Conservation (phyloP, 768 basidiomycete genomes). For the Ramaria sp. region DNA sequence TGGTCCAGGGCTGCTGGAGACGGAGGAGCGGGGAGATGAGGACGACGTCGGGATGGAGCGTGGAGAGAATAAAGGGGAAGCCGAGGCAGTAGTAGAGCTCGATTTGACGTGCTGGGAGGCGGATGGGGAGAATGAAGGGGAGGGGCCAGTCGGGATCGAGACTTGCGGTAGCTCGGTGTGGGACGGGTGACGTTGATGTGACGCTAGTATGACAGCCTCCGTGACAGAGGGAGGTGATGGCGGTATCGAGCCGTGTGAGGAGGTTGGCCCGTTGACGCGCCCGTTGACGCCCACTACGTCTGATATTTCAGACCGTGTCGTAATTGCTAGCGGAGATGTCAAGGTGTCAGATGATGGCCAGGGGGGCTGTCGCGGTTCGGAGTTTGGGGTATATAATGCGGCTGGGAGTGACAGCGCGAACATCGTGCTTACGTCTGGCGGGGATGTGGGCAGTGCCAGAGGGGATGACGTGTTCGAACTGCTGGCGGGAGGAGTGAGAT, state of each 20-base stretch:
- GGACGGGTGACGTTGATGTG: background rate
- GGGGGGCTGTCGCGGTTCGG: background rate
- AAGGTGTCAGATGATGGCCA: background rate
- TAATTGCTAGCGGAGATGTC: background rate
- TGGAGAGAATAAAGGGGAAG: conserved; percentile 5
- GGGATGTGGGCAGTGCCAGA: background rate
- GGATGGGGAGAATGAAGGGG: background rate
- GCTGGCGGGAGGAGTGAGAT: background rate
- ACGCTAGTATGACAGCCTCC: too few species aligned
- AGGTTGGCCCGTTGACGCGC: background rate
- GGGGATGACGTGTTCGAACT: background rate
- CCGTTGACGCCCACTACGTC: background rate
- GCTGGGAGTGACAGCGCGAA: conserved; percentile 6
- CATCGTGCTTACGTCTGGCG: conserved; percentile 6
- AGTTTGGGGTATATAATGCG: background rate
- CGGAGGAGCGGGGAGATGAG: background rate
- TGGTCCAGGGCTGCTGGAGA: background rate
- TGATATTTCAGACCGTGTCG: background rate
- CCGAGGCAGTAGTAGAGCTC: background rate
- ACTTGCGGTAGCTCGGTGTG: conserved; percentile 8
- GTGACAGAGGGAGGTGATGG: background rate
- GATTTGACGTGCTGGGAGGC: background rate
- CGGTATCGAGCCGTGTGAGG: background rate
- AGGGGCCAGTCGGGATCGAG: background rate
- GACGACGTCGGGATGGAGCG: background rate